Percentiles rank a stretch among this genome's conserved stretches.
phyloP scores from a whole-genome alignment of 176 grass and related monocot species.

The Hsuehochloa calcarea region DNA sequence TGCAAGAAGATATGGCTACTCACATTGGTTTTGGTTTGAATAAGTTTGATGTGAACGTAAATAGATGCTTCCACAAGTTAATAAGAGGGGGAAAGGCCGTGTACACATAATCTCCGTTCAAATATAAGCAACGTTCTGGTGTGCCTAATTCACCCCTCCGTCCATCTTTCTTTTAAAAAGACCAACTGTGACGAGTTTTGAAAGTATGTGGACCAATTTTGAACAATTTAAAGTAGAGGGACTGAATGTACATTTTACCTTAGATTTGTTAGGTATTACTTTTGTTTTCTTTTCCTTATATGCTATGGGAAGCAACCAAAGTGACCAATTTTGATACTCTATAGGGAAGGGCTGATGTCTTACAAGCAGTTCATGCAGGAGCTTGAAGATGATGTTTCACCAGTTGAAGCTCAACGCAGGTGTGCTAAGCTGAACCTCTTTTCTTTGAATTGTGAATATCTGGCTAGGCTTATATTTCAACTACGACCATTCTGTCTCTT shows the following conservation, averaged over 20 bases:
- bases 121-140: neutral
- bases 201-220: slow-evolving; percentile 1
- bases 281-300: slow-evolving; percentile 1
- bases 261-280: slow-evolving; percentile 8
- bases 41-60: neutral
- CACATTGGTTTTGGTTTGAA: neutral
- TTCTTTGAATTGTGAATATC: slow-evolving; percentile 11
- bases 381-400: slow-evolving; percentile 95
- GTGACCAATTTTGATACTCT: slow-evolving; percentile 25
- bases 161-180: neutral
- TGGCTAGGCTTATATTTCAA: slow-evolving; percentile 22
- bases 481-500: neutral
- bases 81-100: neutral
- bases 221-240: slow-evolving; percentile 1
- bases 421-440: slow-evolving; percentile 22
- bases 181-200: neutral
- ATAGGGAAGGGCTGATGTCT: slow-evolving; percentile 93
- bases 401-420: slow-evolving; percentile 87
- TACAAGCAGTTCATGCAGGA: slow-evolving; percentile 99
- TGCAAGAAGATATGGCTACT: neutral
- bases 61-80: neutral
- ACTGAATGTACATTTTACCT: neutral
- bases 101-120: neutral
- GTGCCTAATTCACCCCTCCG: neutral
- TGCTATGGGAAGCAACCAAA: neutral